Evolutionary conservation across 2,329 filamentous ascomycete species (phyloP), one percentile per base, ranked within the genome.

Genomic region (Diaporthe helianthi): DNA sequence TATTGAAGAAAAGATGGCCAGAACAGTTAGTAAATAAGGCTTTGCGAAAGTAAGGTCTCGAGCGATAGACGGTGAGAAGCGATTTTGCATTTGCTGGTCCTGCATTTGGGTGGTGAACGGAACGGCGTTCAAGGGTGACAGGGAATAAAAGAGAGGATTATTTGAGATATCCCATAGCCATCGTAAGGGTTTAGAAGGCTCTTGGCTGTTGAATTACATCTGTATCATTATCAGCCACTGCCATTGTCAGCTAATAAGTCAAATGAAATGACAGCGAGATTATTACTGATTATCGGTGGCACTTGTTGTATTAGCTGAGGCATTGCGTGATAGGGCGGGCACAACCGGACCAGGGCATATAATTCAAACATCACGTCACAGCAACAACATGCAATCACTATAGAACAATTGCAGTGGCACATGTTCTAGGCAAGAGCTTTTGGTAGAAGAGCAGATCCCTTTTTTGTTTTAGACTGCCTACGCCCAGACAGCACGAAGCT

Each of bases 71-170:
- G 51, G 31, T 65, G 49, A 44, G 51, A 26, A 47, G 54, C 29
- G 44, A 36, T 58, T 46, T 63, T 49, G 19, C n/a, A 46, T 49
- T 68, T 64, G 24, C 29, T 55, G 58, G 26, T 63, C 19, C 44
- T 68, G 47, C n/a, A 51, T 47, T 51, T 15, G 31, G 33, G 17
- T 52, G 41, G 49, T 19, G 31, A 49, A 47, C 49, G 33, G 22
- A 51, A 69, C n/a, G 65, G 69, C 69, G 69, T 70, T 70, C 17
- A 49, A 61, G 53, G 61, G 41, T 54, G 36, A 36, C 38, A 46
- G 26, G 65, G 49, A 26, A 22, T 10, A 61, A 17, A 46, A 64
- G 54, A 36, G 51, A n/a, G 22, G 41, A 49, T 19, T 36, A 49
- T 31, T 41, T 33, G 49, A 65, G 65, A 65, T 65, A 69, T 67